Base-by-base conservation (phyloP, 2,329 filamentous ascomycete species). In the Botrytis aclada region DNA sequence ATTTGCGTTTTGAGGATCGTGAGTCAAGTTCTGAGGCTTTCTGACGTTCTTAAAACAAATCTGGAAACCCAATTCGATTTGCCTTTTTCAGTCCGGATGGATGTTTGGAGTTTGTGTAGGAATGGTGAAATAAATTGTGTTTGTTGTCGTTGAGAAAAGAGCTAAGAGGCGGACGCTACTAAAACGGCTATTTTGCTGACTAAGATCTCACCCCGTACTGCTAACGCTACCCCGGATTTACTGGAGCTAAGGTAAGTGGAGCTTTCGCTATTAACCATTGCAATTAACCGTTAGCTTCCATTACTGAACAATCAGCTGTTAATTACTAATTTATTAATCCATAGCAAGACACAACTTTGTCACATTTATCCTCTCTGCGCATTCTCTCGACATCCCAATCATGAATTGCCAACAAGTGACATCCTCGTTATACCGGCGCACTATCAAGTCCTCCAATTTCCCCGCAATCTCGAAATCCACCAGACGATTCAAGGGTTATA, bases 391-490 rank as follows among this genome's bases (percentile, higher is more conserved):
- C 1, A 1, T 54, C 18, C 5, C 14, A n/a, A 67, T 41, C 2
- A 43, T 73, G 77, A 76, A 64, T 76, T 39, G 70, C 14, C 71
- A 65, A 29, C 66, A 71, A 51, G 63, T 41, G 14, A 51, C 73
- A 25, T 75, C 71, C 51, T 29, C 67, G n/a, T 60, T 75, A n/a
- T 76, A 74, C 51, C 73, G 75, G 39, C 70, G 71, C 63, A 25
- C 64, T 7, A 37, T 71, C 29, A 73, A 43, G 22, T 45, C 39
- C 25, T 61, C 56, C 12, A 45, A 45, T 34, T 39, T 20, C 39
- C 29, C 67, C 51, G 18, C 67, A 61, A 70, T 45, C 39, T 45
- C 39, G 14, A 72, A 58, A 47, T 18, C 32, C 29, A 39, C 61
- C 20, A 75, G 32, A 72, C 72, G 77, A 75, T 75, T 60, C 69